A percentile compares a stretch with the other conserved stretches of the same genome.
phyloP scores from a whole-genome alignment of 805 yeast genomes.

The Schwanniomyces polymorphus region DNA sequence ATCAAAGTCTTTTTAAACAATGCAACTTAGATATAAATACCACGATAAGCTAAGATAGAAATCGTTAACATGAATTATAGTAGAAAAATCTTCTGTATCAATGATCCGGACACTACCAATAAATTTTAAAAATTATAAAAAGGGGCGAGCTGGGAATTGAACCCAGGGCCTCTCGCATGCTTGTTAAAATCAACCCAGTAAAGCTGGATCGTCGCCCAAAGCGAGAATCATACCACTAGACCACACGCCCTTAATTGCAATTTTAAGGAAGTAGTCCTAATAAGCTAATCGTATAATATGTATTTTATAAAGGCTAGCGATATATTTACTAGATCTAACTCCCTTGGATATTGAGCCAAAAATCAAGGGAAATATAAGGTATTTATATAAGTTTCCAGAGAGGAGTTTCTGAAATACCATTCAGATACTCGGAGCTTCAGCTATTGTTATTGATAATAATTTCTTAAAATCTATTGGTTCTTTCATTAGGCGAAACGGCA shows the following conservation, averaged over 20 bases:
- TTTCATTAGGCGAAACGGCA: no score
- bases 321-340: no score
- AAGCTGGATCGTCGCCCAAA: slow-evolving; percentile 23
- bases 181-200: slow-evolving; percentile 13
- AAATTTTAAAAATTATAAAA: slow-evolving; percentile 1
- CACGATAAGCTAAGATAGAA: background rate
- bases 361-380: no score
- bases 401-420: no score
- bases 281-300: background rate
- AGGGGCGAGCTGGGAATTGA: slow-evolving; percentile 56
- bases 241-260: slow-evolving; percentile 27
- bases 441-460: no score
- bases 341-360: no score
- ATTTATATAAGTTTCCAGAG: no score
- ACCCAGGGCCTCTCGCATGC: slow-evolving; percentile 63
- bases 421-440: no score
- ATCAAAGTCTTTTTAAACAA: background rate
- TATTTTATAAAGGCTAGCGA: no score
- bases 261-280: no score
- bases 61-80: background rate
- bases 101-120: background rate
- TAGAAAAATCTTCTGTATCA: background rate
- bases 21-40: background rate
- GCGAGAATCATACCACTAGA: slow-evolving; percentile 40
- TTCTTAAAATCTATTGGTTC: no score